Percentiles rank a stretch among this genome's conserved stretches.
These are phyloP conservation scores for Ophiocordyceps camponoti-floridani DNA, from an alignment of 2,329 filamentous ascomycete genomes.

Conservation along the genomic window DNA sequence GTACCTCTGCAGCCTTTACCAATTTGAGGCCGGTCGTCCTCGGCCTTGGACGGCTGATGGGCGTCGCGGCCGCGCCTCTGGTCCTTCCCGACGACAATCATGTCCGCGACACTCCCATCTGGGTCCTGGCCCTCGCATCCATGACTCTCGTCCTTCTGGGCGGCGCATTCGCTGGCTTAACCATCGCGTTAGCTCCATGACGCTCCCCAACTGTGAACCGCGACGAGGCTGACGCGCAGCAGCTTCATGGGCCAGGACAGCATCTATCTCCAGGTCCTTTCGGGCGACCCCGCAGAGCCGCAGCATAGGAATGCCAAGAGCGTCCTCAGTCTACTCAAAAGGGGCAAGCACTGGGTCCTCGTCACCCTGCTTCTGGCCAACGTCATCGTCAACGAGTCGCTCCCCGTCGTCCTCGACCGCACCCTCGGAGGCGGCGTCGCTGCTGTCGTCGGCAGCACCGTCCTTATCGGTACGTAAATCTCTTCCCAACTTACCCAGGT, in stretches of 20 bases:
- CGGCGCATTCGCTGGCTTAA: conserved; percentile 87
- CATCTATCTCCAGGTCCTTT: conserved; percentile 90
- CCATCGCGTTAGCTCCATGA: conserved; percentile 43
- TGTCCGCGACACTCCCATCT: conserved; percentile 48
- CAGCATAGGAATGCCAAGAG: conserved; percentile 73
- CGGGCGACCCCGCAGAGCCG: conserved; percentile 65
- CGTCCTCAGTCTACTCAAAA: conserved; percentile 63
- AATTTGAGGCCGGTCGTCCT: conserved; percentile 29
- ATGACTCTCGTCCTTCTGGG: conserved; percentile 69
- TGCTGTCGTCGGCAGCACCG: conserved; percentile 81
- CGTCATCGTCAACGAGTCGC: conserved; percentile 92
- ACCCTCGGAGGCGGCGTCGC: conserved; percentile 90
- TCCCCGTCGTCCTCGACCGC: conserved; percentile 86
- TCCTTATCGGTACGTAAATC: conserved; percentile 60
- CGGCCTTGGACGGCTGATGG: conserved; percentile 31
- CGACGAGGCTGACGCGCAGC: not conserved
- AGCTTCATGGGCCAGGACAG: conserved; percentile 63
- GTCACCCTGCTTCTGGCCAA: conserved; percentile 89
- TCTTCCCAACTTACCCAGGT: conserved; percentile 1
- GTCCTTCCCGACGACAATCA: conserved; percentile 19
- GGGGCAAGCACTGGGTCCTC: conserved; percentile 94
- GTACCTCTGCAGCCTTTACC: conserved; percentile 15
- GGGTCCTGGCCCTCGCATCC: conserved; percentile 67
- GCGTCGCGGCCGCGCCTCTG: conserved; percentile 28
- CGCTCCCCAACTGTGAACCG: not conserved